Evolutionary conservation across 148 eudicot genomes (phyloP).

Genomic region (Vaccinium macrocarpon): DNA sequence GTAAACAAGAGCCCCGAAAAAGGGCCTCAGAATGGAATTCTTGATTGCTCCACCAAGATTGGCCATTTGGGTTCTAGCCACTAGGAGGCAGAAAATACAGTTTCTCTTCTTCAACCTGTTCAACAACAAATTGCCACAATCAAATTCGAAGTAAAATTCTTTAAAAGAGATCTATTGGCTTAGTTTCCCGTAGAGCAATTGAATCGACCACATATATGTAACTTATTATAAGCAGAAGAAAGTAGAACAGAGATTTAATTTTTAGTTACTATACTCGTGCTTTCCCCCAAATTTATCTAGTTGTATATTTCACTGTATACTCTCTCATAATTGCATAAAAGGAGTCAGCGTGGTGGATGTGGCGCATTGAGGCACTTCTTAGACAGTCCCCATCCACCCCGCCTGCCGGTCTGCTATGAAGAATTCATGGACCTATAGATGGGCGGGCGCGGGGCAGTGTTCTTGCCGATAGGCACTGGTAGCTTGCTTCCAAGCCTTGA

Average conservation of each 20-base stretch:
- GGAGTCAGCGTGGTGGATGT: too few species aligned
- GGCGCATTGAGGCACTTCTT: too few species aligned
- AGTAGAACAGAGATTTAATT: neutral
- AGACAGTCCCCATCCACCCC: too few species aligned
- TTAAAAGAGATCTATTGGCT: neutral
- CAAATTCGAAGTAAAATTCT: neutral
- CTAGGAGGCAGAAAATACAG: neutral
- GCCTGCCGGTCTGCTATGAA: too few species aligned
- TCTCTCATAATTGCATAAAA: neutral
- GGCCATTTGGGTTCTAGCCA: neutral
- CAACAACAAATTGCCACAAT: neutral
- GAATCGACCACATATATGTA: neutral
- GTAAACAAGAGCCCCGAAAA: neutral
- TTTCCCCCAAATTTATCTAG: neutral
- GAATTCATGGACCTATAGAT: too few species aligned
- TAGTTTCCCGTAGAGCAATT: neutral
- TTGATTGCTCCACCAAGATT: neutral
- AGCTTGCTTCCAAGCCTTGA: too few species aligned
- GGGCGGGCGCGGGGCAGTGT: too few species aligned
- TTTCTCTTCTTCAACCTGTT: constrained; percentile 13
- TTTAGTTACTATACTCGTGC: neutral
- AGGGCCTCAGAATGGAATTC: neutral
- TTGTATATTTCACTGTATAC: neutral
- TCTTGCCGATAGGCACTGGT: too few species aligned
- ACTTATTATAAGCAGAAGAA: neutral